Base-by-base conservation (phyloP, 257 asterid genomes). In the Gentiana macrophylla region DNA sequence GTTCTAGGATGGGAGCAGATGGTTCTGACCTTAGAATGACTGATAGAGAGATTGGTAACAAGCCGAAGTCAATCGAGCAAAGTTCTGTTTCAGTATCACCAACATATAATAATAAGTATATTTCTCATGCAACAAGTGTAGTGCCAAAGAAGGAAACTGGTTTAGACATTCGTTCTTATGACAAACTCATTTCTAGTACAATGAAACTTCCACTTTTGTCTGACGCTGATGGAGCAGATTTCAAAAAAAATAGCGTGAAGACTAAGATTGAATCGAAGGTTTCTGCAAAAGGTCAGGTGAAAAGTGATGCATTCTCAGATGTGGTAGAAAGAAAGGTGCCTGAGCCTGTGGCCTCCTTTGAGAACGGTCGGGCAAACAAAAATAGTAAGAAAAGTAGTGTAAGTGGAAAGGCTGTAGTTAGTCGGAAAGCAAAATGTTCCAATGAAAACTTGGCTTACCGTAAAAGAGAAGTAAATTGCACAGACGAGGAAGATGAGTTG, bases 151-250 rank as follows among this genome's bases (percentile, higher is more conserved):
- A 75, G 75, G 99, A 80, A 60, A 57, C 65, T 44, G 81, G 80
- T 61, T 24, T 60, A 49, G 85, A 86, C 61, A 32, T 52, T 61
- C 68, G 66, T 49, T 83, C 79, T 12, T 82, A 81, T 70, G 99
- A 86, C 53, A 94, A 80, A 57, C 85, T 85, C 59, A 81, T 83
- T 71, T 88, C 91, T 37, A 81, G 74, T 69, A 80, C 94, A 65
- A 56, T 84, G 68, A 89, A 78, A 70, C 95, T 89, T 61, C 99
- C 96, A 15, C 89, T 93, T 74, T 36, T 89, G 34, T 80, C 84
- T 32, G 64, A 64, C 44, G 48, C 70, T 67, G 49, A 64, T 32
- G 68, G 45, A 60, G 62, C 60, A 4, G 67, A 75, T 58, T 80
- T 75, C 49, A 15, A 64, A 72, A 56, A n/a, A 65, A 77, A 62